Base-by-base conservation (phyloP, 257 asterid species). In the Plantago ovata region DNA sequence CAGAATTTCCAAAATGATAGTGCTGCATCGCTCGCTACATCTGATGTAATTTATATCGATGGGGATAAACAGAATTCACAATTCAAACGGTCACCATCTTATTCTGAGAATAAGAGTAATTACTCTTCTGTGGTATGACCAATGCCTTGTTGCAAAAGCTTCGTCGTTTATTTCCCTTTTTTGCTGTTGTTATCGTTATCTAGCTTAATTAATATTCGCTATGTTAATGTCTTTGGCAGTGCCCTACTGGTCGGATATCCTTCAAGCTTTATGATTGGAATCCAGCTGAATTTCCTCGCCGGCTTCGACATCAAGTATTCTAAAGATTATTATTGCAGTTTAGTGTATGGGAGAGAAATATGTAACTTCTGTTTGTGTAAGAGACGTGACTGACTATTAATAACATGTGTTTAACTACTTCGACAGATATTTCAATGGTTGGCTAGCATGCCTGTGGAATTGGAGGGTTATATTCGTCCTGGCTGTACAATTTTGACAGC, bases 251-350 rank as follows among this genome's bases (percentile, higher is more conserved):
- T 49, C 86, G 97, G 69, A 81, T 89, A 68, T 89, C 97, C 57
- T 89, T 89, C 79, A 89, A 89, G 92, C 95, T 89, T 61, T 89
- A 86, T 32, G 95, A 89, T 67, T 86, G 95, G 97, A 89, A 89
- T 65, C 97, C 97, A n/a, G 97, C 97, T 15, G 97, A 86, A 65
- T 89, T 89, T 72, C 95, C 97, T 48, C 81, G 94, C 63, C 81
- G 86, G 22, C 95, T 89, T 69, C 92, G 97, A 44, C 94, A 80
- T 80, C 97, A 89, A 84, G 97, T 89, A 89, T 72, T 79, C 76
- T 72, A 69, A 70, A 76, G 71, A 74, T 78, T 79, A 66, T 66
- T 77, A 67, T 76, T 83, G 61, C 94, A 83, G 91, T 86, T 86
- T 77, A 75, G 89, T 78, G 72, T 68, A 69, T 39, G 71, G 58